phyloP scores from a whole-genome alignment of 2,329 filamentous ascomycete genomes.

The Penicillium sp. region DNA sequence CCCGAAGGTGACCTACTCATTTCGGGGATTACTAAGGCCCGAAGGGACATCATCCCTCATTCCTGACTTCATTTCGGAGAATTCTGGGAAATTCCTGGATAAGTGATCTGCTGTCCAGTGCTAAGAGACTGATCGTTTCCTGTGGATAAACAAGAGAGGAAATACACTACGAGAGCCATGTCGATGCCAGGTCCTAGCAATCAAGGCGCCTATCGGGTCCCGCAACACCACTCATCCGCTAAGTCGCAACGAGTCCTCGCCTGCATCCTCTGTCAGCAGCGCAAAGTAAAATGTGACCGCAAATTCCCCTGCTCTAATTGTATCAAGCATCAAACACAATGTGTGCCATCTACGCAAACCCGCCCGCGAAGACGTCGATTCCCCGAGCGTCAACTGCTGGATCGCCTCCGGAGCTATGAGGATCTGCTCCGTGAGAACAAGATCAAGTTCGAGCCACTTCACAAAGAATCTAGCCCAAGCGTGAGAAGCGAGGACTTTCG shows the following conservation, averaged over 20 bases:
- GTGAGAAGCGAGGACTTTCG: neutral
- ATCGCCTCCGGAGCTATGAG: conserved; percentile 4
- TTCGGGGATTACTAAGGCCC: conserved; percentile 6
- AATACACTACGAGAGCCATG: neutral
- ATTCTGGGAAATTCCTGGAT: neutral
- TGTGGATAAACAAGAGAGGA: neutral
- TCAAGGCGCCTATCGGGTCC: neutral
- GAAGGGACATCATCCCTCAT: neutral
- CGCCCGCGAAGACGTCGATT: conserved; percentile 8
- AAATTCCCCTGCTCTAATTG: conserved; percentile 31
- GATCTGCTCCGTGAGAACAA: neutral
- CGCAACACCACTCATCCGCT: conserved; percentile 1
- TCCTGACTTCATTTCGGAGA: neutral
- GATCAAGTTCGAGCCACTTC: conserved; percentile 9
- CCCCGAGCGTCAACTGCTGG: conserved; percentile 5
- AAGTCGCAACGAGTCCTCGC: conserved; percentile 37
- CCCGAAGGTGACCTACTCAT: neutral
- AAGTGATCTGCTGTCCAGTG: neutral
- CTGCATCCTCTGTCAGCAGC: conserved; percentile 76
- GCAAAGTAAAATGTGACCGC: conserved; percentile 77
- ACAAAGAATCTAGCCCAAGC: neutral
- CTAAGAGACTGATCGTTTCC: neutral
- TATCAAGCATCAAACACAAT: neutral
- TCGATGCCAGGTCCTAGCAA: conserved; percentile 1
- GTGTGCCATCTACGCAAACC: conserved; percentile 28